Evolutionary conservation across 441 rosid genomes (phyloP).

Genomic region (Mallotus repandus): DNA sequence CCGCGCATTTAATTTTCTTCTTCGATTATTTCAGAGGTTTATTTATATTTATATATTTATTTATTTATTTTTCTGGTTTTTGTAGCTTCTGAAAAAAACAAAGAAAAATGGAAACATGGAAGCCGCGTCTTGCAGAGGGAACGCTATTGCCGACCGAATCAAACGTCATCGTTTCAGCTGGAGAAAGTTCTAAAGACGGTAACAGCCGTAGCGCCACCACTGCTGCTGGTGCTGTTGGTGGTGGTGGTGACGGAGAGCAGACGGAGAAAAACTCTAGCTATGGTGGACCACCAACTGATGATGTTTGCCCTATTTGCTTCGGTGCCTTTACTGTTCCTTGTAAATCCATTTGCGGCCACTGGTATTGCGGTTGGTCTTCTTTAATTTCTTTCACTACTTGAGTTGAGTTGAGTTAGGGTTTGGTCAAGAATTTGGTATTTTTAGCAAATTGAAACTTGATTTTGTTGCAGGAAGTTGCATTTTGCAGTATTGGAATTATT

Average conservation of each 20-base stretch:
- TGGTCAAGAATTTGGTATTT: no score
- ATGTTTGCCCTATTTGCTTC: slow-evolving; percentile 71
- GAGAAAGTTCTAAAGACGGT: neutral
- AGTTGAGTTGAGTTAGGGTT: no score
- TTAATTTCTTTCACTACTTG: neutral
- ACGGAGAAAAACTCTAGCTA: slow-evolving; percentile 14
- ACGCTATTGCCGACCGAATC: neutral
- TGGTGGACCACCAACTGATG: slow-evolving; percentile 48
- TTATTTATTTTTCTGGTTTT: no score
- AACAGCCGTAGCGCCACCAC: neutral
- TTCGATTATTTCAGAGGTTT: no score
- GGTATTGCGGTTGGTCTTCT: slow-evolving; percentile 84
- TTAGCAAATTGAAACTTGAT: no score
- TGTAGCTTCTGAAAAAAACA: no score
- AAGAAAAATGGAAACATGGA: slow-evolving; percentile 3
- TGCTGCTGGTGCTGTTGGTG: neutral
- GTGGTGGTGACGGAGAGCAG: slow-evolving; percentile 11
- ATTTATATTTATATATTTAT: no score
- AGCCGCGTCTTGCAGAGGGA: neutral
- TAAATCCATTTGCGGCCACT: slow-evolving; percentile 86
- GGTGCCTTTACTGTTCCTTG: slow-evolving; percentile 60
- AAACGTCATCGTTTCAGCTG: neutral
- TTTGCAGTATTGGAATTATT: slow-evolving; percentile 79
- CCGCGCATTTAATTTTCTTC: no score
- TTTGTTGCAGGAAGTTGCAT: slow-evolving; percentile 55